phyloP scores from a whole-genome alignment of 2,329 filamentous ascomycete species.

The Fusarium ambrosium region DNA sequence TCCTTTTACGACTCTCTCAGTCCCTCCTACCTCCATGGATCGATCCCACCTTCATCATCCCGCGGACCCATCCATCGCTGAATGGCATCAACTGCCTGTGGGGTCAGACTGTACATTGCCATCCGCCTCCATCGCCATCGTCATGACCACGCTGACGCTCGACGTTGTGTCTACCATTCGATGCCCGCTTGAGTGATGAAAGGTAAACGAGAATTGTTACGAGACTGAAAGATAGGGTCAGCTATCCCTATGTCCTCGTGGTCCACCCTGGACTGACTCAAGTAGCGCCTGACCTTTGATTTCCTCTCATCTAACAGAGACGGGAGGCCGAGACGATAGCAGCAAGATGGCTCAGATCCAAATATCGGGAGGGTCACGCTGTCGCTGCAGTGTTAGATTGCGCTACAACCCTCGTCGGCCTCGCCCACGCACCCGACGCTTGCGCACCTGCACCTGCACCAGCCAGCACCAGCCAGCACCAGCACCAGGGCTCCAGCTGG shows the following conservation, averaged over 20 bases:
- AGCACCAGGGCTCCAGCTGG: constrained; percentile 1
- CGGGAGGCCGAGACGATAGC: constrained; percentile 34
- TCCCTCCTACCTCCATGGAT: constrained; percentile 15
- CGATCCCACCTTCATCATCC: constrained; percentile 22
- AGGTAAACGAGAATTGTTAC: constrained; percentile 20
- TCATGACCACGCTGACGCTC: constrained; percentile 9
- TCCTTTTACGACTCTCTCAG: not conserved
- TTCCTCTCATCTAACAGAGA: constrained; percentile 42
- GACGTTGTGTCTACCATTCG: constrained; percentile 7
- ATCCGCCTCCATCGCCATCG: constrained; percentile 14
- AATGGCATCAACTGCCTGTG: constrained; percentile 29
- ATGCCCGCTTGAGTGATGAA: not conserved
- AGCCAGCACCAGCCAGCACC: not conserved
- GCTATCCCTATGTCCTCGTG: constrained; percentile 24
- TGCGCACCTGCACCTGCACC: not conserved
- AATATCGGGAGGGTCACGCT: constrained; percentile 41
- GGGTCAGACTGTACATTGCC: constrained; percentile 7
- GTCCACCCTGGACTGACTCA: constrained; percentile 37
- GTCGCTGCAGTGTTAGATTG: constrained; percentile 42
- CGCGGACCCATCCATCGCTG: constrained; percentile 21
- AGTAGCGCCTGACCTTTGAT: constrained; percentile 42
- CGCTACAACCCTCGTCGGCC: constrained; percentile 26
- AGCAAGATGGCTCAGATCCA: constrained; percentile 36
- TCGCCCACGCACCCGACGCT: constrained; percentile 7
- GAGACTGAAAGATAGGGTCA: constrained; percentile 18